Conservation (phyloP, 1,284 basidiomycete species). For the Salmacisia buchloeana region DNA sequence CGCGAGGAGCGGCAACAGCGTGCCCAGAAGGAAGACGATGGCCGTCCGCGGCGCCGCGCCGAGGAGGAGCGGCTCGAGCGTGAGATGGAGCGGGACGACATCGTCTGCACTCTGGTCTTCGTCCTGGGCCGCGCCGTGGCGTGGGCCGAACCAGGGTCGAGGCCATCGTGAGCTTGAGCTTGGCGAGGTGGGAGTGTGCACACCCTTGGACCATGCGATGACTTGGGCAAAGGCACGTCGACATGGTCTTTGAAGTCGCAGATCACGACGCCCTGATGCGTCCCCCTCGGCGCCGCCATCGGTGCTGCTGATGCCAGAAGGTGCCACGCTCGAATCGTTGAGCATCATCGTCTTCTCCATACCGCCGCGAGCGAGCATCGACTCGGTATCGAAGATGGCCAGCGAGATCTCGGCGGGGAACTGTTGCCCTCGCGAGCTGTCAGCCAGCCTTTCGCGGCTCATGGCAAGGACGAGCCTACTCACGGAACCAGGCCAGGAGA, state of each 20-base stretch:
- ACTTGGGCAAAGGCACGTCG: slow-evolving; percentile 3
- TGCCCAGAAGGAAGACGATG: slow-evolving; percentile 1
- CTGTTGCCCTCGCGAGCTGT: background rate
- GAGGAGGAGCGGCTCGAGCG: background rate
- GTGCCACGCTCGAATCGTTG: background rate
- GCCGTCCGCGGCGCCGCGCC: background rate
- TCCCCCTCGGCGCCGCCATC: background rate
- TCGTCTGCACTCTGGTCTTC: background rate
- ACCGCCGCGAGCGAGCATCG: background rate
- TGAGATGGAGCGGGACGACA: background rate
- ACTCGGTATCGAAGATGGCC: background rate
- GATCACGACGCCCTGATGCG: background rate
- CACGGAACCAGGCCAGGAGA: slow-evolving; percentile 4
- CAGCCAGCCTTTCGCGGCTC: background rate
- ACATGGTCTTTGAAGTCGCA: background rate
- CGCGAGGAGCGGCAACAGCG: background rate
- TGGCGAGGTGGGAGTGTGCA: background rate
- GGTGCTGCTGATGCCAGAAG: background rate
- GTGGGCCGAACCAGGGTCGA: background rate
- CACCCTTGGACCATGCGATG: slow-evolving; percentile 2
- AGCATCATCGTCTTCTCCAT: background rate
- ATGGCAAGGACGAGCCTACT: background rate
- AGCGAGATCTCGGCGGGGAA: background rate
- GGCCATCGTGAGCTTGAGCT: background rate
- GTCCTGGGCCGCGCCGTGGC: background rate